Evolutionary conservation across 75 land plant species (phyloP), one percentile per base, ranked within the genome.

Genomic region (Selaginella tamariscina): DNA sequence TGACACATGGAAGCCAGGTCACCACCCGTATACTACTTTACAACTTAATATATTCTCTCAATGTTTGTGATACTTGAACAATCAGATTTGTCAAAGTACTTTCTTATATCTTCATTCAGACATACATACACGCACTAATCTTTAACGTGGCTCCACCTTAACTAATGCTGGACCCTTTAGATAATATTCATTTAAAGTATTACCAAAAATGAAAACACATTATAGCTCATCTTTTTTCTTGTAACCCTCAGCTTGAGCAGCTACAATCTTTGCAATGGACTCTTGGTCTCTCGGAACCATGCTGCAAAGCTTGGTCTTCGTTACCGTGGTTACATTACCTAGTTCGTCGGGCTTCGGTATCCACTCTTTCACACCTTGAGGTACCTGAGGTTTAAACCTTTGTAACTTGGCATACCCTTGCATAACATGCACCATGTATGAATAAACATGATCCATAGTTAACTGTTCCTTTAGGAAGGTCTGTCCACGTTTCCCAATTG

Each of bases 351-450:
- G 72, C 62, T 54, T 79, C 82, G 2, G 70, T 30, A 33, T 80
- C 76, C n/a, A 81, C 1, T 72, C 76, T 1, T 65, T 29, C 1
- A 81, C 85, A 5, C 76, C 31, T 1, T 74, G 22, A 30, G 88
- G 91, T 13, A 71, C 68, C 5, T 1, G 57, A 1, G 86, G 91
- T 55, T 68, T 79, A 77, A 83, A 88, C n/a, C 77, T 73, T 32
- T 71, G 88, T 63, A 88, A 68, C 71, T 88, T 85, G 8, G 88
- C 84, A 75, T 88, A 88, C 74, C 83, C 88, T 15, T 27, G 62
- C 21, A 88, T 62, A 32, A 88, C 72, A 66, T 85, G 91, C 70
- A 71, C 81, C 88, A 88, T 88, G 77, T 88, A 85, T 30, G 80
- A 81, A 60, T 88, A 88, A 0, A 85, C 86, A 24, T 64, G 39